Evolutionary conservation across 2,329 filamentous ascomycete species (phyloP).

Genomic region (Xylaria sp.): DNA sequence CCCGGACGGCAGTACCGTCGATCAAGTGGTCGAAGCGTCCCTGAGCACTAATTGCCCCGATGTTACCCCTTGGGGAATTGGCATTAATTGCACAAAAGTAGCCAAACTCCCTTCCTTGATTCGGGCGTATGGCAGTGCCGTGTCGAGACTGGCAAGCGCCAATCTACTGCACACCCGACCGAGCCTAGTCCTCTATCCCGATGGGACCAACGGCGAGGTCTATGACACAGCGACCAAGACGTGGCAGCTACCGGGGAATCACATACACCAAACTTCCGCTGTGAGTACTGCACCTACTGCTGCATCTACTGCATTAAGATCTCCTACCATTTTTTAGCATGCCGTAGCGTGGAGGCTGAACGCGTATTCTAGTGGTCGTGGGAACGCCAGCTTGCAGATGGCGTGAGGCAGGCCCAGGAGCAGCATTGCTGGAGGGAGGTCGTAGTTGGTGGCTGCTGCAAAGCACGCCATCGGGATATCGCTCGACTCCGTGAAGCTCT

Average conservation of each 20-base stretch:
- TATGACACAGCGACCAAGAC: slow-evolving; percentile 66
- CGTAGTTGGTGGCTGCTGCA: slow-evolving; percentile 58
- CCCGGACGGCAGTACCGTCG: slow-evolving; percentile 57
- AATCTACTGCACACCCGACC: slow-evolving; percentile 48
- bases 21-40: slow-evolving; percentile 42
- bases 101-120: slow-evolving; percentile 61
- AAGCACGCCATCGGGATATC: slow-evolving; percentile 54
- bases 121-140: slow-evolving; percentile 54
- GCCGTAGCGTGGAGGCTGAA: slow-evolving; percentile 5
- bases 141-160: slow-evolving; percentile 42
- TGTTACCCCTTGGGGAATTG: slow-evolving; percentile 60
- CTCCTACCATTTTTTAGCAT: neutral
- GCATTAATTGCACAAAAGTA: slow-evolving; percentile 71
- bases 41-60: slow-evolving; percentile 26
- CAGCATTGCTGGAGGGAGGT: slow-evolving; percentile 49
- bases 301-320: neutral
- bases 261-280: slow-evolving; percentile 22
- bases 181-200: slow-evolving; percentile 65
- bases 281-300: slow-evolving; percentile 29
- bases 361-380: slow-evolving; percentile 40
- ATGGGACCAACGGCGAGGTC: slow-evolving; percentile 68
- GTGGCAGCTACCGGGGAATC: slow-evolving; percentile 54
- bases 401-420: slow-evolving; percentile 42
- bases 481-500: slow-evolving; percentile 20
- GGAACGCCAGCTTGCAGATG: slow-evolving; percentile 48